Evolutionary conservation across 495 filamentous ascomycete genomes (phyloP).

Genomic region (Aspergillus mulundensis): DNA sequence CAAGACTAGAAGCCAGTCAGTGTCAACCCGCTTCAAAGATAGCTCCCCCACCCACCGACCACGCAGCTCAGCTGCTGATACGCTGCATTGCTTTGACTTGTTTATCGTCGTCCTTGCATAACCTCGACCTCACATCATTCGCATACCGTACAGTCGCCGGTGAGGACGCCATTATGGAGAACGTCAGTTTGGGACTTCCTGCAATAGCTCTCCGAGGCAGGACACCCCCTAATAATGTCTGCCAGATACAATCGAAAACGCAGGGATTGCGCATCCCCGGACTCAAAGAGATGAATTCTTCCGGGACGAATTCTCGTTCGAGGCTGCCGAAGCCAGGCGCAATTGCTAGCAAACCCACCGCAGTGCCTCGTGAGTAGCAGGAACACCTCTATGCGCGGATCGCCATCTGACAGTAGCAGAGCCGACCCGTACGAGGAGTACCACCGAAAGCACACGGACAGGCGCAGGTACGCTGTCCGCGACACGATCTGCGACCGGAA

Average conservation of each 20-base stretch:
- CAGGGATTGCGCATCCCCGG: slow-evolving; percentile 38
- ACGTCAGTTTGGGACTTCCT: slow-evolving; percentile 33
- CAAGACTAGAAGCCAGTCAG: background rate
- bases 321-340: slow-evolving; percentile 46
- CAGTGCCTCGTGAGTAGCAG: slow-evolving; percentile 30
- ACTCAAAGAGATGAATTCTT: slow-evolving; percentile 57
- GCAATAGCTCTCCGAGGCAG: background rate
- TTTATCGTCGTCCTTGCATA: slow-evolving; percentile 2
- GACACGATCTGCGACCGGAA: slow-evolving; percentile 26
- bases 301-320: slow-evolving; percentile 65
- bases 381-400: background rate
- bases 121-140: slow-evolving; percentile 3
- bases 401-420: slow-evolving; percentile 46
- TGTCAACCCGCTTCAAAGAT: background rate
- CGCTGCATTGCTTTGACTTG: slow-evolving; percentile 8
- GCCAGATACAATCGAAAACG: slow-evolving; percentile 27
- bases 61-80: slow-evolving; percentile 11
- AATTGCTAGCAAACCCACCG: slow-evolving; percentile 33
- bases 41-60: slow-evolving; percentile 3
- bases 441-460: slow-evolving; percentile 41
- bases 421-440: slow-evolving; percentile 53
- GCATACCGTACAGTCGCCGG: background rate
- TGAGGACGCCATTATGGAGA: slow-evolving; percentile 29
- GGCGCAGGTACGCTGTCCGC: slow-evolving; percentile 30
- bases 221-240: slow-evolving; percentile 1